Base-by-base conservation (phyloP, 106 monocot genomes). In the Allium sativum region DNA sequence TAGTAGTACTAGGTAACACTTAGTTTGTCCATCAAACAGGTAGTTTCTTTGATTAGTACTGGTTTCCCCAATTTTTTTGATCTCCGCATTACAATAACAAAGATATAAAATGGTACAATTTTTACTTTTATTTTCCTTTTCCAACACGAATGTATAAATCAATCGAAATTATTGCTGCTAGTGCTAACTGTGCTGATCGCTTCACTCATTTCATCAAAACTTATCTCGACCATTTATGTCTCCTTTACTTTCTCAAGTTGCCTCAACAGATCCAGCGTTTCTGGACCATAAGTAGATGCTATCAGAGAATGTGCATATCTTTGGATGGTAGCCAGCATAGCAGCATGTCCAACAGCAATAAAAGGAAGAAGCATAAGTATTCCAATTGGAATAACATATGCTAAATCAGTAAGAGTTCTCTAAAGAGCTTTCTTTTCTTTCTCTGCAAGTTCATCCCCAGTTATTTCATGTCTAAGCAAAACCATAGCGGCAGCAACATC, bases 321-420 rank as follows among this genome's bases (percentile, higher is more conserved):
- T 71, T 90, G 95, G 51, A 96, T 96, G 51, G 84, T 84, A 68
- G 95, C 95, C 58, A 96, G 61, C 65, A 96, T 96, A 21, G 95
- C 90, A 14, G 95, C 95, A 73, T 96, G 95, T 12, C 95, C 95
- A 48, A 96, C 95, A 66, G 95, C 95, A 20, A 90, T 96, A 56
- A 96, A 90, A 53, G 96, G 91, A 67, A 96, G 91, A 65, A 96
- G 96, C 96, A 96, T 96, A 44, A 96, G 91, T 67, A 96, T 64
- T 64, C 91, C 96, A 66, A 96, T 96, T 20, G 96, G 96, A 71
- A 96, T 74, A 56, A 96, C 91, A 45, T 90, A 91, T 62, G 96
- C 96, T 61, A 96, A 21, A 18, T 96, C 96, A 64, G 96, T 91
- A 50, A 84, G 59, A 73, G 96, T 96, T 80, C 96, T 87, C 52